phyloP scores from a whole-genome alignment of 495 filamentous ascomycete species.

The Aspergillus homomorphus region DNA sequence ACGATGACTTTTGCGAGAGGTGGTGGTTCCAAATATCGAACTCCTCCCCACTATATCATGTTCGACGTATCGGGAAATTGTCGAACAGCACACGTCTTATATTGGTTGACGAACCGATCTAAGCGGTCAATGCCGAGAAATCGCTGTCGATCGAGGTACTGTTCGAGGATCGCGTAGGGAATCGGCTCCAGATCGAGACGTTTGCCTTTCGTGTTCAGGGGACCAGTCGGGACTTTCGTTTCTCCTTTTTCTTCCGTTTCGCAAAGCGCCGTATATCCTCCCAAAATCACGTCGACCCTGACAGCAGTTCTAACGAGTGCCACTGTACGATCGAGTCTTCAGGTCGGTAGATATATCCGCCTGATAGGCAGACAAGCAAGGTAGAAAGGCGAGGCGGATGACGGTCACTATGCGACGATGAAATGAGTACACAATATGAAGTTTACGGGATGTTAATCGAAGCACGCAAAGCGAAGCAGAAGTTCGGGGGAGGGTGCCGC shows the following conservation, averaged over 20 bases:
- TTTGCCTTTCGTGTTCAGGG: background rate
- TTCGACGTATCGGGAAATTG: background rate
- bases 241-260: background rate
- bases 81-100: background rate
- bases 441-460: background rate
- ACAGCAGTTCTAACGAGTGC: no score
- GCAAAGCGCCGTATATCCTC: background rate
- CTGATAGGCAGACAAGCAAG: background rate
- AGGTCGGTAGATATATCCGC: background rate
- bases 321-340: background rate
- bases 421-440: background rate
- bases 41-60: background rate
- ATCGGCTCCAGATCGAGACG: background rate
- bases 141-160: background rate
- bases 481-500: no score
- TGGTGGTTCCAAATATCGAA: background rate
- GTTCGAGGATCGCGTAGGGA: background rate
- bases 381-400: background rate
- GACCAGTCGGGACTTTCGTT: background rate
- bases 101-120: background rate
- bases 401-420: background rate
- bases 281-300: no score
- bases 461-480: background rate
- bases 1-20: background rate
- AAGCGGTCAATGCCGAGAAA: background rate